phyloP scores from a whole-genome alignment of 148 eudicot genomes.

The Silene latifolia region DNA sequence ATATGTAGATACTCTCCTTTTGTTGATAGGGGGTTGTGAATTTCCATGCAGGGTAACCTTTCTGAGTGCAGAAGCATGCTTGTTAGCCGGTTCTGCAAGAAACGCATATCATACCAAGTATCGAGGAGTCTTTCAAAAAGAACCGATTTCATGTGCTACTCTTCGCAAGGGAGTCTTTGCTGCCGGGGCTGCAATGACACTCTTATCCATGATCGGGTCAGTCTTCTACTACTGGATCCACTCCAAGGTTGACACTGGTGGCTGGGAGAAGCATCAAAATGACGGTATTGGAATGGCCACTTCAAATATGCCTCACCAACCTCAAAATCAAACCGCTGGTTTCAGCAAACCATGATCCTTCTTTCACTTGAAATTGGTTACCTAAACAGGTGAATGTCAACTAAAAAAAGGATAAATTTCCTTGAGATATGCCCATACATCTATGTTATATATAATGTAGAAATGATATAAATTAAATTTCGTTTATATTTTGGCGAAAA shows the following conservation, averaged over 20 bases:
- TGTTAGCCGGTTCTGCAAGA: conserved; percentile 84
- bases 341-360: conserved; percentile 26
- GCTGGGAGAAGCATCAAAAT: conserved; percentile 79
- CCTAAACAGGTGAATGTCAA: background rate
- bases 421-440: background rate
- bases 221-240: conserved; percentile 76
- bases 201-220: conserved; percentile 73
- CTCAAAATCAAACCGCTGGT: conserved; percentile 14
- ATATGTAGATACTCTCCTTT: background rate
- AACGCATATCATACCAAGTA: conserved; percentile 94
- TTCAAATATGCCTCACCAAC: conserved; percentile 34
- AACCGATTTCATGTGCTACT: conserved; percentile 65
- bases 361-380: background rate
- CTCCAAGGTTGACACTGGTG: conserved; percentile 84
- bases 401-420: background rate
- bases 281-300: conserved; percentile 80
- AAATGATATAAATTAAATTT: background rate
- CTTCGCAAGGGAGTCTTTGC: conserved; percentile 95
- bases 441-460: background rate
- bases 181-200: conserved; percentile 74
- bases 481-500: background rate
- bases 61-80: conserved; percentile 83
- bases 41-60: conserved; percentile 69
- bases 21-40: background rate
- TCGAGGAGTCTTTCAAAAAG: conserved; percentile 44